Base-by-base conservation (phyloP, 2,329 filamentous ascomycete genomes). In the Colletotrichum sp. region DNA sequence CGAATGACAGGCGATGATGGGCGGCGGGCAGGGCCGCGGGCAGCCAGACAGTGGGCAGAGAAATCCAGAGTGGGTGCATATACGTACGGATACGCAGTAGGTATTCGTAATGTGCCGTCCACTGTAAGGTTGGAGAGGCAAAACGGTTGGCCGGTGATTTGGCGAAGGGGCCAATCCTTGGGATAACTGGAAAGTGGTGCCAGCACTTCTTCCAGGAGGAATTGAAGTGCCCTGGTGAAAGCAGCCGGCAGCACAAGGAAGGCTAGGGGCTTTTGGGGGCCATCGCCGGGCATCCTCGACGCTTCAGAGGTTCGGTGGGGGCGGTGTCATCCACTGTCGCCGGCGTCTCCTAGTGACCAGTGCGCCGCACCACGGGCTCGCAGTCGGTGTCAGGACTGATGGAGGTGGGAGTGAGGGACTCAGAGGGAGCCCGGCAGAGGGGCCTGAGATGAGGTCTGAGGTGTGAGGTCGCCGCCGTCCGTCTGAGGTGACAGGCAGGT, bases 201-300 rank as follows among this genome's bases (percentile, higher is more conserved):
- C 21, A 59, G 55, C 26, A 28, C 55, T 26, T 57, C n/a, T 21
- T 57, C 24, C n/a, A 26, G 52, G 21, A 21, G 52, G 21, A 18
- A 44, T 16, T 44, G 36, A 44, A 64, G 15, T 30, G 24, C 55
- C 62, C 62, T 26, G 62, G n/a, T 36, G 62, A 16, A 64, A 12
- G 62, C 32, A 64, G 62, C 39, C 34, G 34, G 26, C 62, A n/a
- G 62, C 36, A 68, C 72, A 30, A 44, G 59, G 21, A 64, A 76
- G 32, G 59, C 70, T 69, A 69, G 71, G 64, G 70, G 57, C 44
- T 76, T 76, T 73, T 65, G 70, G 73, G 73, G 73, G 70, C 70
- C 64, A 76, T 74, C 59, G 70, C 70, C 73, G 73, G 69, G 30
- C 73, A 68, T 73, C 26, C 69, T 76, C 70, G 55, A 65, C 70